phyloP scores from a whole-genome alignment of 306 rosid species.

The Geum urbanum region DNA sequence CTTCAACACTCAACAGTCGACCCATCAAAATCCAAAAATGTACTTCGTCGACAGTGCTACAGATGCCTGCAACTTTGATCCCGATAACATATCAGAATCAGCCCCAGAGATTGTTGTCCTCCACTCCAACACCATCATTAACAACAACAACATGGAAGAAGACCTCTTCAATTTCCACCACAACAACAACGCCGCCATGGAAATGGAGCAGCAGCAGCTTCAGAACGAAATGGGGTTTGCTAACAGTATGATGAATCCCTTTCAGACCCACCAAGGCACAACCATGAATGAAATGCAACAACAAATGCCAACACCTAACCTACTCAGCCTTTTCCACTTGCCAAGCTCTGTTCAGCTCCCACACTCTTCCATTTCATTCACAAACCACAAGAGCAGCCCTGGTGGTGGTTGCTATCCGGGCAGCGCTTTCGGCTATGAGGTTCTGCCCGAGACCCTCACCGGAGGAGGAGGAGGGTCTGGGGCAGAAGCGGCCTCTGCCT shows the following conservation, averaged over 20 bases:
- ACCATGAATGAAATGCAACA: conserved; percentile 30
- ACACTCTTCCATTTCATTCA: conserved; percentile 45
- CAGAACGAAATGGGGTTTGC: conserved; percentile 38
- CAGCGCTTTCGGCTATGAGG: conserved; percentile 31
- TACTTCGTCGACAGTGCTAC: conserved; percentile 24
- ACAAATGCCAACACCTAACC: conserved; percentile 54
- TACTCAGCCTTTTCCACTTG: conserved; percentile 64
- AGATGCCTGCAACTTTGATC: conserved; percentile 59
- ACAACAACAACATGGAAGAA: conserved; percentile 52
- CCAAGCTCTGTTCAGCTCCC: conserved; percentile 52
- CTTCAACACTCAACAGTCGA: not conserved
- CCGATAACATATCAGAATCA: conserved; percentile 41
- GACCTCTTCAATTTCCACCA: conserved; percentile 42
- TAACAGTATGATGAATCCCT: conserved; percentile 23
- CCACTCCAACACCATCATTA: conserved; percentile 6
- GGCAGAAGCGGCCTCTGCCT: not conserved
- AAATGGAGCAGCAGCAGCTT: conserved; percentile 27
- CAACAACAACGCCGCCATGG: conserved; percentile 28
- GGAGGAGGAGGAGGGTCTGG: not conserved
- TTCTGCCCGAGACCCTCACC: not conserved
- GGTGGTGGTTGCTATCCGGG: conserved; percentile 29
- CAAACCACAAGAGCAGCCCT: conserved; percentile 37
- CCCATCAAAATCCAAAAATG: conserved; percentile 27
- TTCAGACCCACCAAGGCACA: conserved; percentile 4
- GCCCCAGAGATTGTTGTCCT: conserved; percentile 24